Base-by-base conservation (phyloP, 78 protist genomes). In the Isochrysis galbana region DNA sequence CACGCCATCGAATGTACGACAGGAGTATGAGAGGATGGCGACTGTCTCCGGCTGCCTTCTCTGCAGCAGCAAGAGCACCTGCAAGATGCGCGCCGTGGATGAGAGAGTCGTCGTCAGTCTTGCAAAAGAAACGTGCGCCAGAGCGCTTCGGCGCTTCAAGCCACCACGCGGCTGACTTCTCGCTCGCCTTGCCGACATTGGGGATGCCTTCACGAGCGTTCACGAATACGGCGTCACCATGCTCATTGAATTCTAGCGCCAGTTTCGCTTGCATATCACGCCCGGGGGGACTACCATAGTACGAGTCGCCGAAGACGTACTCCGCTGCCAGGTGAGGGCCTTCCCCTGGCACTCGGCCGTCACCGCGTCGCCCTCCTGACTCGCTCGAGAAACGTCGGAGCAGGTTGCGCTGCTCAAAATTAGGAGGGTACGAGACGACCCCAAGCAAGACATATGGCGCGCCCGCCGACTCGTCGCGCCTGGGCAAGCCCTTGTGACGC, bases 91-190 rank as follows among this genome's bases (percentile, higher is more conserved):
- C 72, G 72, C 26, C 3, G 42, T 72, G 82, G 44, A 72, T 72
- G 26, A 72, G 82, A 5, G 82, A 72, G 82, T 72, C 82, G 82
- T 72, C 82, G 82, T 72, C 82, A 3, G 34, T 72, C 77, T 67
- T 67, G 77, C 77, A 67, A 36, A 21, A 29, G 77, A 29, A 29
- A 5, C 77, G 32, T 10, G 5, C 5, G 74, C 38, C 19, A n/a
- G 74, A 67, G 74, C 36, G 74, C 38, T 11, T 23, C 36, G 83
- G 83, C 46, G 83, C 39, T 21, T 21, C 1, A 17, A 25, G 83
- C 82, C 82, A 72, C 82, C 82, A 72, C 42, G 82, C 82, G 32
- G 82, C 82, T 2, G 82, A 72, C 82, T 72, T 72, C 82, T 72
- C 82, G n/a, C n/a, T 72, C 42, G 82, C 82, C 82, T 72, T 72